Percentiles rank a stretch among this genome's conserved stretches.
phyloP scores from a whole-genome alignment of 441 rosid genomes.

The Flueggea neowawraea region DNA sequence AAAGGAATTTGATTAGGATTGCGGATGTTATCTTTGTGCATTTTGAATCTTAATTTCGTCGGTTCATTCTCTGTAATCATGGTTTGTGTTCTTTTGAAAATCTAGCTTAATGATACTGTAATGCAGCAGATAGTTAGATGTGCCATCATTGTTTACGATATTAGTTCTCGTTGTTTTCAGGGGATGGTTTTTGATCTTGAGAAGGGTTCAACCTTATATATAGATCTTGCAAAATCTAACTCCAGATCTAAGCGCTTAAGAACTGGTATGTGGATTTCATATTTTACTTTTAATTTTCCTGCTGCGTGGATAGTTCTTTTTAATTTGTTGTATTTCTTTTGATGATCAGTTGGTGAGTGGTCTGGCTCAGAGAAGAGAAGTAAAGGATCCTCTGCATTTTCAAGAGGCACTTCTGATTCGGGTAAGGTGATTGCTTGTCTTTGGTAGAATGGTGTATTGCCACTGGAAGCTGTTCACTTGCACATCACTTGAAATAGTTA shows the following conservation, averaged over 20 bases:
- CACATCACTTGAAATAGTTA: slow-evolving; percentile 11
- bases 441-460: slow-evolving; percentile 2
- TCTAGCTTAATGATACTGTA: not conserved
- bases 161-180: slow-evolving; percentile 36
- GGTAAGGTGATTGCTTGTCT: slow-evolving; percentile 40
- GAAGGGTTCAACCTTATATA: slow-evolving; percentile 64
- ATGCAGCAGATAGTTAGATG: not conserved
- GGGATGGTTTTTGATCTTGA: slow-evolving; percentile 92
- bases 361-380: slow-evolving; percentile 54
- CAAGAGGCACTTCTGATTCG: slow-evolving; percentile 37
- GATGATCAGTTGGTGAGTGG: slow-evolving; percentile 59
- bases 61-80: too few species aligned
- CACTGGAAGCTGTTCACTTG: slow-evolving; percentile 6
- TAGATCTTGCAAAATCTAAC: slow-evolving; percentile 88
- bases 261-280: slow-evolving; percentile 39
- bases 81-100: too few species aligned
- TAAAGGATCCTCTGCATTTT: slow-evolving; percentile 34
- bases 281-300: slow-evolving; percentile 3
- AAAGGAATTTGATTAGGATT: too few species aligned
- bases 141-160: not conserved
- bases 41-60: too few species aligned
- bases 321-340: slow-evolving; percentile 14
- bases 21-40: too few species aligned
- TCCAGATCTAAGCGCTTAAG: slow-evolving; percentile 82
- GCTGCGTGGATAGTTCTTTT: not conserved